A percentile compares a stretch with the other conserved stretches of the same genome.
Evolutionary conservation across 305 asterid genomes (phyloP).

Genomic region (Salvia sclarea): DNA sequence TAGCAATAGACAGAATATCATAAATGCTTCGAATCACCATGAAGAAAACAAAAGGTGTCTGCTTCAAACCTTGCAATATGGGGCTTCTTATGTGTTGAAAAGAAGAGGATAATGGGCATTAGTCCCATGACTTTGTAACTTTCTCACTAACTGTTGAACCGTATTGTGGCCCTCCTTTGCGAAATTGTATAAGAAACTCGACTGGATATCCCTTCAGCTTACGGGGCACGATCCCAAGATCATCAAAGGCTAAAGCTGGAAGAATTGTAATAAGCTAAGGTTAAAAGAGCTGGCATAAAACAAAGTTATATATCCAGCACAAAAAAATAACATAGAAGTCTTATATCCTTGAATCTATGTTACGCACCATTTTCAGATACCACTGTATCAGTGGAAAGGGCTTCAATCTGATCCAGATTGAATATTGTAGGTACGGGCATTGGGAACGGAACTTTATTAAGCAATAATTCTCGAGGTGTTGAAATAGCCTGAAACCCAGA

Average conservation of each 20-base stretch:
- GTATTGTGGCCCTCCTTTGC: conserved; percentile 92
- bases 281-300: background rate
- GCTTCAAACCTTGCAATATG: conserved; percentile 7
- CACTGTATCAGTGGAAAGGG: conserved; percentile 69
- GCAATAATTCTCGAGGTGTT: conserved; percentile 81
- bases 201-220: conserved; percentile 91
- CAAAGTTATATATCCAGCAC: background rate
- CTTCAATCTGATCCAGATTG: conserved; percentile 74
- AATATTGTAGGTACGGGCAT: conserved; percentile 88
- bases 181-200: conserved; percentile 85
- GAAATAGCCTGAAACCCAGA: conserved; percentile 39
- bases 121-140: conserved; percentile 12
- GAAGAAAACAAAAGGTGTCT: background rate
- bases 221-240: conserved; percentile 74
- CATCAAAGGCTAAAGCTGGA: conserved; percentile 75
- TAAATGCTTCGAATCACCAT: too few species aligned
- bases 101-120: conserved; percentile 11
- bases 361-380: conserved; percentile 75
- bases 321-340: background rate
- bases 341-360: conserved; percentile 19
- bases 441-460: conserved; percentile 85
- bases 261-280: background rate
- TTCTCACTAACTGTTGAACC: conserved; percentile 95
- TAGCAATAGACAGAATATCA: too few species aligned
- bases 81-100: conserved; percentile 1